Evolutionary conservation across 2,329 filamentous ascomycete genomes (phyloP).

Genomic region (Aspergillus unguis): DNA sequence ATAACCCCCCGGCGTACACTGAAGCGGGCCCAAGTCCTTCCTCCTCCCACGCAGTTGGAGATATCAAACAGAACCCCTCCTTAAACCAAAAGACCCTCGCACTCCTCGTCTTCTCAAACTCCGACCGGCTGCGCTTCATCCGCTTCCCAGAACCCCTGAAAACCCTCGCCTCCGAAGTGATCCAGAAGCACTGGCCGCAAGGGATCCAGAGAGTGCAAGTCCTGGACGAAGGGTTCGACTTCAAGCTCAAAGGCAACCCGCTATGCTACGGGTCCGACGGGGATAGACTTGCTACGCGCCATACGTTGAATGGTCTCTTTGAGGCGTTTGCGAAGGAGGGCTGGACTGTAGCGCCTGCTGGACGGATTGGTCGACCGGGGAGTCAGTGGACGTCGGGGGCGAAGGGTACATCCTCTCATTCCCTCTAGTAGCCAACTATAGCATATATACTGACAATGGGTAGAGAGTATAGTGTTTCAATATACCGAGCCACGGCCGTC

Average conservation of each 20-base stretch:
- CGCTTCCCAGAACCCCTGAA: conserved; percentile 6
- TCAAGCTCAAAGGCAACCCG: conserved; percentile 11
- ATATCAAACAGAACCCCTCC: neutral
- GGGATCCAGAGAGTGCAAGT: conserved; percentile 6
- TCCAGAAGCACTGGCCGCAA: conserved; percentile 2
- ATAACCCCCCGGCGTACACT: conserved; percentile 4
- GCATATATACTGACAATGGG: neutral
- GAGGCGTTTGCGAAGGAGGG: conserved; percentile 7
- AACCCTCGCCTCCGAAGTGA: conserved; percentile 2
- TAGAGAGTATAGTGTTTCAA: conserved; percentile 9
- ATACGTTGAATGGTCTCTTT: neutral
- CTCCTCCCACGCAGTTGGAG: neutral
- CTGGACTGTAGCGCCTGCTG: conserved; percentile 3
- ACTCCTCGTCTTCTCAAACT: neutral
- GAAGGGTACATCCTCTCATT: neutral
- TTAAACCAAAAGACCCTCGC: conserved; percentile 1
- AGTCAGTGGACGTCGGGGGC: too few relatives aligned
- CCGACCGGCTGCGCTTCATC: conserved; percentile 6
- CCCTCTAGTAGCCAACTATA: neutral
- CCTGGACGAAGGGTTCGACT: conserved; percentile 1
- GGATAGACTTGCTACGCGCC: conserved; percentile 5
- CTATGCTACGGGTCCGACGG: neutral
- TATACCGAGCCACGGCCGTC: neutral
- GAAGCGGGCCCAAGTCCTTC: neutral
- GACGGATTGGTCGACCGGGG: conserved; percentile 1